Base-by-base conservation (phyloP, 2,329 filamentous ascomycete genomes). In the Cladosporium halotolerans region DNA sequence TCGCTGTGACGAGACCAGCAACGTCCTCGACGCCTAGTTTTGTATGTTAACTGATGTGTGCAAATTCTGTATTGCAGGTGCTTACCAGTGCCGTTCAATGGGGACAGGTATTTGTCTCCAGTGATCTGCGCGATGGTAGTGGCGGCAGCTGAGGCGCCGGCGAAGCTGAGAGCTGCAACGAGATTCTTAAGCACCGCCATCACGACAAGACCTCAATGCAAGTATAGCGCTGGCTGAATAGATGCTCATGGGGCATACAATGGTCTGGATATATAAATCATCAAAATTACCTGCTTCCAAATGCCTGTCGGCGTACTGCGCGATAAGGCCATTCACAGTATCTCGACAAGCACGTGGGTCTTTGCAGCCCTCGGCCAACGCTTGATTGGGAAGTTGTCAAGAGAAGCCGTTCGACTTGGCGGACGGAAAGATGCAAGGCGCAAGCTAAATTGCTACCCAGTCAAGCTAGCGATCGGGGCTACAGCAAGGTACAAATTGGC, bases 1-100 rank as follows among this genome's bases (percentile, higher is more conserved):
- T 82, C 33, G 83, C 85, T 14, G 83, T 84, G 13, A 88, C 76
- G 9, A 87, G 70, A 36, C 85, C 85, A 33, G 77, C 76, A 53
- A 88, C 74, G 19, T 47, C 41, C 44, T 33, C 31, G 11, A 53
- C 43, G 31, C 51, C 48, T 51, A 31, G 1, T 9, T 11, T 4
- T 40, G 23, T 28, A 5, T 3, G 23, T 28, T 7, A 28, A 28
- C 1, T 28, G 5, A 28, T 18, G 16, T 18, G 23, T 28, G 53
- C 79, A 78, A 18, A 75, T 76, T 47, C 87, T 6, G 69, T 70
- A 64, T 82, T 70, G 45, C 78, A 79, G 8, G 1, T 13, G 14
- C 11, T 5, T 32, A 51, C 48, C 45, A 43, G 51, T 53, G 45
- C 51, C 51, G 19, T 53, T 53, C 38, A 54, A 0, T 9, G 82